These are phyloP conservation scores for Bolboschoenus planiculmis DNA, from an alignment of 176 grass and related monocot species.

Conservation along the genomic window DNA sequence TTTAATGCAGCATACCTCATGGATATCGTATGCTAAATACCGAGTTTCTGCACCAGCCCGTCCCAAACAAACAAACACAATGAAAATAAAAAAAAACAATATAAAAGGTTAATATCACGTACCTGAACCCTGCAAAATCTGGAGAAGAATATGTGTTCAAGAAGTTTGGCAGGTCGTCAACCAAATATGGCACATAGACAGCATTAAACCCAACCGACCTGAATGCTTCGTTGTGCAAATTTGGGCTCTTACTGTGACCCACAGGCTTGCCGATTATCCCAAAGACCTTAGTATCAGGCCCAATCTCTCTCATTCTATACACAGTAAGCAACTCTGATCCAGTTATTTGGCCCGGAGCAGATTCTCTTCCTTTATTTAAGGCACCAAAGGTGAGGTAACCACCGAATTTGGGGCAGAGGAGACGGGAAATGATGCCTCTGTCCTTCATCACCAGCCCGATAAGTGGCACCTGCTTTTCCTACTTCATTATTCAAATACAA, in stretches of 20 bases:
- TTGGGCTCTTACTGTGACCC: conserved; percentile 86
- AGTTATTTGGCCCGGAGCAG: conserved; percentile 65
- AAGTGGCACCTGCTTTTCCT: conserved; percentile 84
- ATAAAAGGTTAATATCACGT: conserved; percentile 5
- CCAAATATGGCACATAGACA: conserved; percentile 92
- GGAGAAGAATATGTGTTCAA: conserved; percentile 78
- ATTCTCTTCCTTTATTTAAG: conserved; percentile 63
- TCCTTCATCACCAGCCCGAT: conserved; percentile 97
- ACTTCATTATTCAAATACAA: conserved; percentile 60
- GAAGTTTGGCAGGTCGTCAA: conserved; percentile 81
- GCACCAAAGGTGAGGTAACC: conserved; percentile 90
- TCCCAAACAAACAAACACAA: not conserved
- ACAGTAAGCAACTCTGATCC: conserved; percentile 63
- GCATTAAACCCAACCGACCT: conserved; percentile 71
- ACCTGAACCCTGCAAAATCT: conserved; percentile 97
- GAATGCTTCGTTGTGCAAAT: conserved; percentile 92
- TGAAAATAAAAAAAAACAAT: not conserved
- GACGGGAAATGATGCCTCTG: conserved; percentile 75
- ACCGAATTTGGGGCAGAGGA: conserved; percentile 91
- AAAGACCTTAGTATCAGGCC: conserved; percentile 69
- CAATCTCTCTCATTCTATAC: conserved; percentile 67
- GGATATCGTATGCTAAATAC: not conserved
- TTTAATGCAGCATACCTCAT: not conserved
- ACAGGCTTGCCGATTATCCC: conserved; percentile 91
- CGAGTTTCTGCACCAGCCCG: not conserved